Evolutionary conservation across 1,139 yeast genomes (phyloP).

Genomic region (Diutina neorugosa): DNA sequence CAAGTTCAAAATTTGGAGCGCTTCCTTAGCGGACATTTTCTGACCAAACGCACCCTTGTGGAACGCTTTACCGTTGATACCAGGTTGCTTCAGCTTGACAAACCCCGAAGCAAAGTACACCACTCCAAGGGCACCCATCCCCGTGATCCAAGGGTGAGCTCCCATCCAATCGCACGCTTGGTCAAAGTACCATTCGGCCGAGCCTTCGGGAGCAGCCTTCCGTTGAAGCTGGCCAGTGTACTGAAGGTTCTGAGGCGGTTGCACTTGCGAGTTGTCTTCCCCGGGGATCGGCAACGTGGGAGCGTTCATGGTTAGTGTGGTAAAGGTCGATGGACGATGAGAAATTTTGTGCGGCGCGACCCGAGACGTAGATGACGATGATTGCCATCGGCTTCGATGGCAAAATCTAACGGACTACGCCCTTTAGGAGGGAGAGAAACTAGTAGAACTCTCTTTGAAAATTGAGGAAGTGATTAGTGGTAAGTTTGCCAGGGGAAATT

Average conservation of each 20-base stretch:
- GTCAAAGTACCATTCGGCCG: constrained; percentile 60
- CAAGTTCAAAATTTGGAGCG: constrained; percentile 74
- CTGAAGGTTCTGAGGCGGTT: constrained; percentile 7
- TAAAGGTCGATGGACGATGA: not conserved
- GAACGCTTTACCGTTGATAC: constrained; percentile 61
- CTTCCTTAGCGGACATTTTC: constrained; percentile 87
- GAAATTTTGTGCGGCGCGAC: not conserved
- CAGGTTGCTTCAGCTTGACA: constrained; percentile 59
- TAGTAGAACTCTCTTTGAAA: no score
- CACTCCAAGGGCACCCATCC: constrained; percentile 55
- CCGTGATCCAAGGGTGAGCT: constrained; percentile 66
- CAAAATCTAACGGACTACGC: no score
- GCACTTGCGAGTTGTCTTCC: not conserved
- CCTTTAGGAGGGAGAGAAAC: no score
- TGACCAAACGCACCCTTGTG: constrained; percentile 80
- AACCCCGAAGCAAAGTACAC: constrained; percentile 59
- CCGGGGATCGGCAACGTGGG: constrained; percentile 4
- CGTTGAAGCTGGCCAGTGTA: constrained; percentile 33
- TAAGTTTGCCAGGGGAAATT: no score
- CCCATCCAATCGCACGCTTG: constrained; percentile 50
- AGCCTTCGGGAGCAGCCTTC: constrained; percentile 31
- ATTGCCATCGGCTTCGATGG: no score
- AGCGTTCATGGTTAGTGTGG: not conserved
- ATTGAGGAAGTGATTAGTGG: not conserved
- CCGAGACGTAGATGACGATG: no score